A percentile compares a stretch with the other conserved stretches of the same genome.
Conservation (phyloP, 352 stramenopile genomes). For the Phytophthora colocasiae region DNA sequence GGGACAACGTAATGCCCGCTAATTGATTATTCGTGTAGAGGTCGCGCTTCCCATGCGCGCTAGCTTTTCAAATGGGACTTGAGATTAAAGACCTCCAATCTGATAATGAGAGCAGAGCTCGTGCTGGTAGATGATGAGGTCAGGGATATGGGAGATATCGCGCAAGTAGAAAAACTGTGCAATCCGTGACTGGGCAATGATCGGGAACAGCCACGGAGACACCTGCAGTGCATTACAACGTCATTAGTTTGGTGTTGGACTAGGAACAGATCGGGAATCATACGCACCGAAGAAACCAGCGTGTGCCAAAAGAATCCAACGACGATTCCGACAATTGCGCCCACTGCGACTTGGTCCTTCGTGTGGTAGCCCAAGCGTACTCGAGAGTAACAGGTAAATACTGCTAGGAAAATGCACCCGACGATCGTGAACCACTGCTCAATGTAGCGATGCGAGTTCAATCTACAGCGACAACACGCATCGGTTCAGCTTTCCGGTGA, state of each 20-base stretch:
- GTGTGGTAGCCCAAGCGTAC: slow-evolving; percentile 82
- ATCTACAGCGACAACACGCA: slow-evolving; percentile 28
- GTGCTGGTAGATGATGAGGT: slow-evolving; percentile 84
- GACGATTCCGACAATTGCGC: slow-evolving; percentile 50
- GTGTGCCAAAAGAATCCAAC: slow-evolving; percentile 26
- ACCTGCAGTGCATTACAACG: slow-evolving; percentile 28
- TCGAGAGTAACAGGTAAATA: slow-evolving; percentile 67
- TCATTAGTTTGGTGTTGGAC: background rate
- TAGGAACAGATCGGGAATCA: background rate
- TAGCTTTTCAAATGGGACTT: slow-evolving; percentile 32
- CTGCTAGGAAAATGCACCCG: slow-evolving; percentile 50
- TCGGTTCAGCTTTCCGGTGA: slow-evolving; percentile 7
- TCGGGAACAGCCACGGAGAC: slow-evolving; percentile 61
- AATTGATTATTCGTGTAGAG: slow-evolving; percentile 47
- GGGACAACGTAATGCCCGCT: slow-evolving; percentile 14
- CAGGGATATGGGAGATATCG: slow-evolving; percentile 77
- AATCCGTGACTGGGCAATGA: slow-evolving; percentile 46
- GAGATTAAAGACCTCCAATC: slow-evolving; percentile 18
- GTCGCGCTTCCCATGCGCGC: slow-evolving; percentile 23
- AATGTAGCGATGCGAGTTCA: slow-evolving; percentile 55
- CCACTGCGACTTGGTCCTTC: slow-evolving; percentile 67
- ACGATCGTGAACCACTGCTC: slow-evolving; percentile 74
- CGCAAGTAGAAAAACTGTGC: slow-evolving; percentile 71
- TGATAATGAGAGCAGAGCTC: slow-evolving; percentile 45
- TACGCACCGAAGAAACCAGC: slow-evolving; percentile 29